phyloP scores from a whole-genome alignment of 768 basidiomycete genomes.

The Boletus vermiculosoides region DNA sequence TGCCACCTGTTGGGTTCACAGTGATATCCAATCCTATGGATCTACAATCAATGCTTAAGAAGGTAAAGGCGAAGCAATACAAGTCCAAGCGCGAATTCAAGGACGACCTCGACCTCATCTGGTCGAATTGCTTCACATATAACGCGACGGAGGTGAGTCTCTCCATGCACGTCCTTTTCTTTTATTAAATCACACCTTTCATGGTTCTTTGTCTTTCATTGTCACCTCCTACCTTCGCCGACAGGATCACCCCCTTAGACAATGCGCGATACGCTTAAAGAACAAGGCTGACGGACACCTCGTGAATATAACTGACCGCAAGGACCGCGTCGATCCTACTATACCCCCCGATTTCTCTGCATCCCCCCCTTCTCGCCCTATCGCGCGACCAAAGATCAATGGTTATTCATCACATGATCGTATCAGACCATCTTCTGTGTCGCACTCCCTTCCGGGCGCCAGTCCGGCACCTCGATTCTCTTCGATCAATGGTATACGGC shows the following conservation, averaged over 20 bases:
- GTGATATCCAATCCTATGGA: slow-evolving; percentile 97
- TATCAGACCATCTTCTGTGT: slow-evolving; percentile 25
- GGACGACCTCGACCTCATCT: slow-evolving; percentile 93
- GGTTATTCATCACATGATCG: slow-evolving; percentile 33
- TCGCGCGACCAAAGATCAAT: slow-evolving; percentile 46
- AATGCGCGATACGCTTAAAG: slow-evolving; percentile 76
- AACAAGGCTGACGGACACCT: slow-evolving; percentile 84
- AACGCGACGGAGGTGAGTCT: slow-evolving; percentile 84
- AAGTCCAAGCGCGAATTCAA: slow-evolving; percentile 93
- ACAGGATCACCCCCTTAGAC: slow-evolving; percentile 86
- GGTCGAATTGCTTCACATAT: slow-evolving; percentile 93
- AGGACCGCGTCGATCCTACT: slow-evolving; percentile 70
- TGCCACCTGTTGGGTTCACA: slow-evolving; percentile 32
- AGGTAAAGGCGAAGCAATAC: slow-evolving; percentile 89
- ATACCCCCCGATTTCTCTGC: slow-evolving; percentile 52
- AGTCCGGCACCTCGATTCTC: slow-evolving; percentile 10
- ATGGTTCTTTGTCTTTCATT: slow-evolving; percentile 1
- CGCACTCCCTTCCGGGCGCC: slow-evolving; percentile 5
- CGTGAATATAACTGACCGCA: slow-evolving; percentile 84
- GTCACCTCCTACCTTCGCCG: background rate
- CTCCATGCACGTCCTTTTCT: background rate
- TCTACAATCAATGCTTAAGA: slow-evolving; percentile 86
- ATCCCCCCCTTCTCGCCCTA: slow-evolving; percentile 19
- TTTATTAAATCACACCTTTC: background rate
- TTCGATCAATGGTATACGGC: slow-evolving; percentile 20